phyloP scores from a whole-genome alignment of 2,329 filamentous ascomycete species.

The Trichoderma asperellum region DNA sequence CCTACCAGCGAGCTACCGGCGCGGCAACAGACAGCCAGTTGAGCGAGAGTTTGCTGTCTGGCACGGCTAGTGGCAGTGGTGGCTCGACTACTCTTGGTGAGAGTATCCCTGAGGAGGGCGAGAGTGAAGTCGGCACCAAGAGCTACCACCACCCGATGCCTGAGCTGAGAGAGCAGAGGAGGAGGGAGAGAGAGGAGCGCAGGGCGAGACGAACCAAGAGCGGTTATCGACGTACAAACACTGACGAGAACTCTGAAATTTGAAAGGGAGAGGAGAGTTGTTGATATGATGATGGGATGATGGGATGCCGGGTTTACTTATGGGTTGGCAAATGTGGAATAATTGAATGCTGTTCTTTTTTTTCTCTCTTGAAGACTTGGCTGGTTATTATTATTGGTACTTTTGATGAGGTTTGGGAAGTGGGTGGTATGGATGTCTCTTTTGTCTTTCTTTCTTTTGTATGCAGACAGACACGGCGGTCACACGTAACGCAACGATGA shows the following conservation, averaged over 20 bases:
- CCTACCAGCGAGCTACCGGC: constrained; percentile 53
- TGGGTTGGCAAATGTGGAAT: neutral
- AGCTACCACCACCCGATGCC: constrained; percentile 61
- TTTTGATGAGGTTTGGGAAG: constrained; percentile 7
- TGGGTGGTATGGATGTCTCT: neutral
- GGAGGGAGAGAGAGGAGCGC: constrained; percentile 42
- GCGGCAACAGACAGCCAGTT: constrained; percentile 40
- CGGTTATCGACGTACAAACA: constrained; percentile 40
- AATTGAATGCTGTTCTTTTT: neutral
- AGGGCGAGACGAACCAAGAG: constrained; percentile 39
- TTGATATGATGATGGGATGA: neutral
- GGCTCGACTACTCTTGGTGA: constrained; percentile 29
- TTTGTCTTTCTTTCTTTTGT: neutral
- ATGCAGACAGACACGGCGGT: neutral
- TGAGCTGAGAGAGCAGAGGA: constrained; percentile 47
- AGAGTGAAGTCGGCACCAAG: constrained; percentile 60
- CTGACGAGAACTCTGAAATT: constrained; percentile 37
- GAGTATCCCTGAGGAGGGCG: constrained; percentile 27
- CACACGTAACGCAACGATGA: neutral
- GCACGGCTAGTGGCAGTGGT: constrained; percentile 39
- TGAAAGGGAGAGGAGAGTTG: neutral
- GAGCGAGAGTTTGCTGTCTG: constrained; percentile 40
- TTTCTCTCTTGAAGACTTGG: too few species aligned
- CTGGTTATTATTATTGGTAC: neutral
- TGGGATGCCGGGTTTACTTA: neutral